phyloP scores from a whole-genome alignment of 306 rosid genomes.

The Vicia sativa region DNA sequence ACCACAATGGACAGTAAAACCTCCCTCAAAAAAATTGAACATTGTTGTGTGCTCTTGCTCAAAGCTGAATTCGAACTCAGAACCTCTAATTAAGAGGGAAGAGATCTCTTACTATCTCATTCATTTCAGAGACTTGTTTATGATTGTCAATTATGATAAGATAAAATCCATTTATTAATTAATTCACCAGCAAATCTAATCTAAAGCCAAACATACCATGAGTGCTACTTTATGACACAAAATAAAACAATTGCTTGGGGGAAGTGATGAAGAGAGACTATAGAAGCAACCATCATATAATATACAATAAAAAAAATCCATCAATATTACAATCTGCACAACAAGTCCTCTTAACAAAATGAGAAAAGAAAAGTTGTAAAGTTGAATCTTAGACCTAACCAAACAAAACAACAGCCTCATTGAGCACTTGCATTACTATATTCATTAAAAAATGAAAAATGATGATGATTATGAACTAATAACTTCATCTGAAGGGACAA shows the following conservation, averaged over 20 bases:
- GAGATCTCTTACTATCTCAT: too few relatives aligned
- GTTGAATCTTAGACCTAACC: slow-evolving; percentile 50
- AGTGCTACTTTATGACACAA: slow-evolving; percentile 37
- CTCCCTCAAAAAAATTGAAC: too few relatives aligned
- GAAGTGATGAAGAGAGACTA: too few relatives aligned
- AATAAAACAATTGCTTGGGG: slow-evolving; percentile 27
- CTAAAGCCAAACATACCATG: slow-evolving; percentile 28
- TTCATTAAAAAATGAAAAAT: slow-evolving; percentile 50
- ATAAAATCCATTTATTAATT: neutral
- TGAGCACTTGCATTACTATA: slow-evolving; percentile 57
- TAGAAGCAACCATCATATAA: slow-evolving; percentile 40
- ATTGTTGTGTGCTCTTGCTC: too few relatives aligned
- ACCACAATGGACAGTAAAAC: too few relatives aligned
- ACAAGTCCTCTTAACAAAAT: slow-evolving; percentile 47
- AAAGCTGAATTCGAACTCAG: too few relatives aligned
- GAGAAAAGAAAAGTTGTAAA: slow-evolving; percentile 38
- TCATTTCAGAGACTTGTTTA: too few relatives aligned
- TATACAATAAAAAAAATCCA: slow-evolving; percentile 36
- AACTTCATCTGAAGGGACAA: slow-evolving; percentile 55
- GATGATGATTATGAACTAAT: slow-evolving; percentile 50
- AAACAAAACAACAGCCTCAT: slow-evolving; percentile 49
- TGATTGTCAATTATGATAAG: slow-evolving; percentile 9
- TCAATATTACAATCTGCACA: slow-evolving; percentile 35
- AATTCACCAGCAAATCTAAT: slow-evolving; percentile 34
- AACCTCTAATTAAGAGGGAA: too few relatives aligned